Conservation (phyloP, 2,329 filamentous ascomycete genomes). For the Sporothrix luriei region DNA sequence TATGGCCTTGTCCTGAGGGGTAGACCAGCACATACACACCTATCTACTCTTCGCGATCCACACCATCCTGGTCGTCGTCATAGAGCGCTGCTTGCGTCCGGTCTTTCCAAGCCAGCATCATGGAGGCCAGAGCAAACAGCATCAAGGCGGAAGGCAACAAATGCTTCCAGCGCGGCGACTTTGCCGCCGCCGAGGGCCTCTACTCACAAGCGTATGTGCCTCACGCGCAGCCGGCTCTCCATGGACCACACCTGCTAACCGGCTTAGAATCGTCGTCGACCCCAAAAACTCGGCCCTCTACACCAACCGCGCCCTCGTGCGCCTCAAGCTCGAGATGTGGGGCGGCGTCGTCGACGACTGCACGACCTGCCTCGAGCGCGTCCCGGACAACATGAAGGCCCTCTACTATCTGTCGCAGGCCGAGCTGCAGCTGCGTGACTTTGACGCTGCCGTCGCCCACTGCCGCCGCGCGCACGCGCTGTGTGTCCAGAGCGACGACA, state of each 20-base stretch:
- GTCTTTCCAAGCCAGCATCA: conserved; percentile 8
- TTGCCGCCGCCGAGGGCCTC: conserved; percentile 63
- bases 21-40: not conserved
- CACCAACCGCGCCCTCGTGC: conserved; percentile 84
- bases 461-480: conserved; percentile 73
- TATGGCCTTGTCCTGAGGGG: not conserved
- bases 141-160: conserved; percentile 65
- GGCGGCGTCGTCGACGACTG: conserved; percentile 78
- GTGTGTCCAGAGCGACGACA: conserved; percentile 63
- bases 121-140: conserved; percentile 43
- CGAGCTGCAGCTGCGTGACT: conserved; percentile 71
- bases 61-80: not conserved
- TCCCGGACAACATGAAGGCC: conserved; percentile 73
- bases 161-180: conserved; percentile 67
- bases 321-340: conserved; percentile 73
- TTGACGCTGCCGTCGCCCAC: conserved; percentile 70
- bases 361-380: conserved; percentile 69
- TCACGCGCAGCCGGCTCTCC: not conserved
- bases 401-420: conserved; percentile 83
- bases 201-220: conserved; percentile 70
- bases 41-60: not conserved
- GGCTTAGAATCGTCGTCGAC: conserved; percentile 71
- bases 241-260: not conserved
- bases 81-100: not conserved
- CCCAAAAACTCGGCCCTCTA: conserved; percentile 76